phyloP scores from a whole-genome alignment of 441 rosid species.

The Erysimum cheiri region DNA sequence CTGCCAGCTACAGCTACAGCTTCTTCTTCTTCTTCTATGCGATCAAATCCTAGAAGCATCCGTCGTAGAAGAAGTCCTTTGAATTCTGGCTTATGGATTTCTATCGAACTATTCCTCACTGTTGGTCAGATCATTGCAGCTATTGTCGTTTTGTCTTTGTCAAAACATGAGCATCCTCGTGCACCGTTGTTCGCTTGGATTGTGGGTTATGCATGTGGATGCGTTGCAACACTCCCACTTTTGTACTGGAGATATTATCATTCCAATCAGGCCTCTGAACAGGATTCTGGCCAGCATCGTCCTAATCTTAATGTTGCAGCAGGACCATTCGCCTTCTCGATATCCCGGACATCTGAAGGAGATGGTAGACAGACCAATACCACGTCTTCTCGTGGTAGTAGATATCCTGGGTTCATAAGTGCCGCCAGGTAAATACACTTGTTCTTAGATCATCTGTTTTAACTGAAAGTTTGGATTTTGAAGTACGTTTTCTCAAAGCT shows the following conservation, averaged over 20 bases:
- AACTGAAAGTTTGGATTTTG: not conserved
- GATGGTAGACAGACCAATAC: conserved; percentile 54
- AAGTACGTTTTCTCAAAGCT: not conserved
- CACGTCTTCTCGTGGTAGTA: conserved; percentile 60
- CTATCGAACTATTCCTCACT: conserved; percentile 80
- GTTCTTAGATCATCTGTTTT: conserved; percentile 9
- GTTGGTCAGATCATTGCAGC: conserved; percentile 90
- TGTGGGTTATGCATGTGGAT: conserved; percentile 93
- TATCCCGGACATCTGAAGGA: conserved; percentile 67
- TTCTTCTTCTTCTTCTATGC: conserved; percentile 53
- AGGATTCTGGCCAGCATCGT: conserved; percentile 65
- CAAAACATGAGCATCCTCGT: conserved; percentile 77
- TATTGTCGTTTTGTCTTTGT: conserved; percentile 69
- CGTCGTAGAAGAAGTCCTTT: conserved; percentile 89
- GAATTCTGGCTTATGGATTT: conserved; percentile 93
- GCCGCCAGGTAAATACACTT: conserved; percentile 46
- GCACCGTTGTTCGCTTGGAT: conserved; percentile 91
- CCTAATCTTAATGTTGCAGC: conserved; percentile 76
- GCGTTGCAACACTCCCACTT: conserved; percentile 88
- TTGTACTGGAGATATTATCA: conserved; percentile 83
- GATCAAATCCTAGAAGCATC: conserved; percentile 61
- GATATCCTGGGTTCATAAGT: conserved; percentile 52
- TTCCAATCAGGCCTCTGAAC: conserved; percentile 63
- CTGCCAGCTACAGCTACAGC: conserved; percentile 49
- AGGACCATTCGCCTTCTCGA: conserved; percentile 74